Evolutionary conservation across 768 basidiomycete species (phyloP), one percentile per base, ranked within the genome.

Genomic region (Amanita rimosa): DNA sequence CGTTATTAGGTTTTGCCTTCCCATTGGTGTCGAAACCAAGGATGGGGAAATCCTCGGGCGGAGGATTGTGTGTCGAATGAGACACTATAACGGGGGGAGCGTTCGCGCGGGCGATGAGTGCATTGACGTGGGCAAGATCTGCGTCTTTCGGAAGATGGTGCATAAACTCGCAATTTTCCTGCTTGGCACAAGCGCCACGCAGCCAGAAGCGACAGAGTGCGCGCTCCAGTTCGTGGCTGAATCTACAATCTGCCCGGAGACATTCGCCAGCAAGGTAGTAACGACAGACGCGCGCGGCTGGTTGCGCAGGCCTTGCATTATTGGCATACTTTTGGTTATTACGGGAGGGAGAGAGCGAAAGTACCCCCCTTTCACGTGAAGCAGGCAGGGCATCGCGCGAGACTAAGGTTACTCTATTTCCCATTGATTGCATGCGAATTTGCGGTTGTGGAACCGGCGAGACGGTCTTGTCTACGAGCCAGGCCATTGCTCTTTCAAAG

Each of bases 251-350:
- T 37, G 93, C 89, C 41, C 96, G 70, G 50, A 97, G 68, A 60
- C 96, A 99, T 64, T 97, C 94, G 13, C 96, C 96, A 6, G 91
- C 89, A 21, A 99, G 77, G 67, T 93, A 99, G 62, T 98, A 98
- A 48, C 96, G 74, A 64, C 96, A 99, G 22, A 99, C 93, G 51
- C 90, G 72, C 57, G 82, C 85, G 8, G 81, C 82, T 41, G 76
- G 75, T 44, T 72, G 68, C 0, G 64, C 67, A 22, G 79, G 75
- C 11, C 83, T 74, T 1, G 80, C 81, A 54, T 79, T 76, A 17
- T 17, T 38, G 21, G 65, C 64, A 65, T 67, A 78, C 54, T 67
- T 64, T 1, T 71, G 65, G 1, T 62, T 67, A 38, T 62, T 61
- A 38, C 63, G 56, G 11, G 58, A 63, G 21, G 34, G 29, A 17